phyloP scores from a whole-genome alignment of 106 monocot species.

The Acorus gramineus region DNA sequence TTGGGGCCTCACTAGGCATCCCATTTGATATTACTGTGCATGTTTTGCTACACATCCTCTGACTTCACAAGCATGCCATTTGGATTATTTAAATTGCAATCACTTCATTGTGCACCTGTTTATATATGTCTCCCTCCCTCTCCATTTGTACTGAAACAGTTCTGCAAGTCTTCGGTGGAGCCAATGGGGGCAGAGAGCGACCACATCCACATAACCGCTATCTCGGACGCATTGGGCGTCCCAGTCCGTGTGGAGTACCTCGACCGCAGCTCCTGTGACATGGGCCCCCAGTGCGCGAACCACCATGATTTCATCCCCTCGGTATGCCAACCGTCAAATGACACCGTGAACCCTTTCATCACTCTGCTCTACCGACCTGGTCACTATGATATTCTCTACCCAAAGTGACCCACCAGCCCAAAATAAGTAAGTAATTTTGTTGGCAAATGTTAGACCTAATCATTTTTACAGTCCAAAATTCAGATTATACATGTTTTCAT shows the following conservation, averaged over 20 bases:
- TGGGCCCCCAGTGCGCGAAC: constrained; percentile 30
- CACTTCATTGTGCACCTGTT: not conserved
- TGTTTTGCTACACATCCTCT: too few species aligned
- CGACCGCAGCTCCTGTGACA: constrained; percentile 58
- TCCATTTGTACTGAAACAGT: constrained; percentile 26
- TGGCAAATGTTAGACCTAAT: too few species aligned
- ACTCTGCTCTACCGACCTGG: constrained; percentile 91
- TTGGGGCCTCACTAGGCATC: too few species aligned
- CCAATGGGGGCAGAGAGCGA: constrained; percentile 97
- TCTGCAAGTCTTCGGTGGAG: constrained; percentile 86
- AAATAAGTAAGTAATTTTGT: too few species aligned
- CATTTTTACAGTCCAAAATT: too few species aligned
- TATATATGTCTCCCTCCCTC: not conserved
- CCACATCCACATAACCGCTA: constrained; percentile 80
- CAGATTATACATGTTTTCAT: too few species aligned
- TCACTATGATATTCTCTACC: constrained; percentile 94
- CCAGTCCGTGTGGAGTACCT: constrained; percentile 76
- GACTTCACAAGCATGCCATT: too few species aligned
- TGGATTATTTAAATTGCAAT: too few species aligned
- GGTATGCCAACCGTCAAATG: not conserved
- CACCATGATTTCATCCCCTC: constrained; percentile 86
- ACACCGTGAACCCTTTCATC: constrained; percentile 27
- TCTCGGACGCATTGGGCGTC: constrained; percentile 78
- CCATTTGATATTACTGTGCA: too few species aligned
- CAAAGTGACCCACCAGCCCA: constrained; percentile 15